phyloP scores from a whole-genome alignment of 495 filamentous ascomycete genomes.

The Penicillium bovifimosum region DNA sequence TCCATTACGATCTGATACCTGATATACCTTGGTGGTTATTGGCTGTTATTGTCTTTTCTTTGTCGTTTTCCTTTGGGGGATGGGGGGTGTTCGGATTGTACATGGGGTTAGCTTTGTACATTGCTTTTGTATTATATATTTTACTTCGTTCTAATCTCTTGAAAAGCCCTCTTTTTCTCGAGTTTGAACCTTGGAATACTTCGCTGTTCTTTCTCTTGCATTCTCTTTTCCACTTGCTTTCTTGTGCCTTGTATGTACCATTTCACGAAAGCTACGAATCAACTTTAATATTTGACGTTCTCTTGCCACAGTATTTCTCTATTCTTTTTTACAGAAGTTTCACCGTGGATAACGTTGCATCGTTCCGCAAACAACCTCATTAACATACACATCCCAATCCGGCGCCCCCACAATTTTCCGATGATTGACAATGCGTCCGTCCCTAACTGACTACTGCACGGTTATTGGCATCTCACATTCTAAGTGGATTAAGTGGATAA shows the following conservation, averaged over 20 bases:
- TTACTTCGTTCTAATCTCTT: slow-evolving; percentile 2
- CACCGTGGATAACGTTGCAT: background rate
- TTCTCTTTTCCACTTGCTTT: background rate
- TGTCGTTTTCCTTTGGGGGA: slow-evolving; percentile 2
- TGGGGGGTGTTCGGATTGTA: slow-evolving; percentile 2
- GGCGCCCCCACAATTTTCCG: background rate
- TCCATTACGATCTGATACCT: slow-evolving; percentile 9
- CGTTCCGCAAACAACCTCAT: background rate
- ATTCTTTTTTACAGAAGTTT: background rate
- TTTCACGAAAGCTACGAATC: background rate
- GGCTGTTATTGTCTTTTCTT: slow-evolving; percentile 3
- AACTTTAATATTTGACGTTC: background rate
- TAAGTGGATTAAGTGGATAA: background rate
- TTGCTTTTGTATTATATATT: slow-evolving; percentile 26
- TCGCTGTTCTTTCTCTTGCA: background rate
- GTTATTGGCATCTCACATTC: background rate
- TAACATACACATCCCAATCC: background rate
- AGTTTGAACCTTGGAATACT: background rate
- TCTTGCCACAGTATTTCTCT: background rate
- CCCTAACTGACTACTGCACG: background rate
- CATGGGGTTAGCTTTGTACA: slow-evolving; percentile 21
- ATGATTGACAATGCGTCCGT: background rate
- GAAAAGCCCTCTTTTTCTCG: background rate
- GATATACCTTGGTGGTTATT: slow-evolving; percentile 7
- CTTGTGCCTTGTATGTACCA: background rate